These are phyloP conservation scores for Suillus weaverae DNA, from an alignment of 768 basidiomycete genomes.

Conservation along the genomic window DNA sequence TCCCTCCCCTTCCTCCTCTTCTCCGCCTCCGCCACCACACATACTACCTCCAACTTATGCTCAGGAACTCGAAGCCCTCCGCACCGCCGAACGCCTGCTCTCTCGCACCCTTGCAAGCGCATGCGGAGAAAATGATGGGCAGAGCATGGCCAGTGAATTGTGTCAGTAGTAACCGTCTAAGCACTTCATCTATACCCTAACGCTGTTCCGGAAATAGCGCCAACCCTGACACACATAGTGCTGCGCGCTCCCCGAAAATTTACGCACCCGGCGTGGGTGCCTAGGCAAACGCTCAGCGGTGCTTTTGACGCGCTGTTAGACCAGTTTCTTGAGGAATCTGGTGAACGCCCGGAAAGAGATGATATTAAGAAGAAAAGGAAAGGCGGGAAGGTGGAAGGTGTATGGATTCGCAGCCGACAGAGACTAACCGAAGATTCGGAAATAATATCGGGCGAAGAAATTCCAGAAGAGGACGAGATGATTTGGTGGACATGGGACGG, in stretches of 20 bases:
- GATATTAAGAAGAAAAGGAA: constrained; percentile 32
- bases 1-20: constrained; percentile 5
- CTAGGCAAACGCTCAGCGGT: constrained; percentile 42
- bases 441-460: constrained; percentile 14
- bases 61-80: constrained; percentile 36
- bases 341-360: constrained; percentile 14
- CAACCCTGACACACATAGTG: constrained; percentile 48
- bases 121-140: constrained; percentile 40
- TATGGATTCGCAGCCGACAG: constrained; percentile 38
- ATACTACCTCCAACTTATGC: constrained; percentile 9
- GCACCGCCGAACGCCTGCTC: constrained; percentile 41
- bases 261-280: constrained; percentile 46
- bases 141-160: constrained; percentile 42
- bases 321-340: constrained; percentile 35
- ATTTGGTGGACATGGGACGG: constrained; percentile 58
- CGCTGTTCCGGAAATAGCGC: constrained; percentile 28
- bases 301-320: constrained; percentile 38
- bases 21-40: constrained; percentile 8
- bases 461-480: constrained; percentile 44
- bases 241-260: constrained; percentile 50
- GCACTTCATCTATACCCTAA: background rate
- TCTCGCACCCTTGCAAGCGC: constrained; percentile 47
- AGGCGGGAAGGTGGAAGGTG: constrained; percentile 35
- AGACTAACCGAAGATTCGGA: constrained; percentile 4
- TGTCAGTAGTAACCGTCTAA: constrained; percentile 23